These are phyloP conservation scores for Tuber borchii DNA, from an alignment of 495 filamentous ascomycete genomes.

Conservation along the genomic window DNA sequence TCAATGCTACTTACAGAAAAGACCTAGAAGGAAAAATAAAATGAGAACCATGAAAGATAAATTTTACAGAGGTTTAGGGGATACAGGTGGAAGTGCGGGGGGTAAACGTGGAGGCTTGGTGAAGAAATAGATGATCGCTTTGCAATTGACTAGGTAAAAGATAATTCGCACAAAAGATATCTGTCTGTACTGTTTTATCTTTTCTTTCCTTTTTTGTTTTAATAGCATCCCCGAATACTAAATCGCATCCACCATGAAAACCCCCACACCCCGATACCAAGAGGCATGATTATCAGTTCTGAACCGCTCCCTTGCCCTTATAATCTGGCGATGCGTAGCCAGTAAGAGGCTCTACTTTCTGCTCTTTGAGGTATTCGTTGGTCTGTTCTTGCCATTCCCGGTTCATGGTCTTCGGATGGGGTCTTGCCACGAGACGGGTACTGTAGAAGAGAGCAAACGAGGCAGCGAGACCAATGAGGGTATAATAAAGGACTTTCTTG, in stretches of 20 bases:
- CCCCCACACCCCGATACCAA: neutral
- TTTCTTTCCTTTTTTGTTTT: neutral
- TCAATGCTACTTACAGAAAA: neutral
- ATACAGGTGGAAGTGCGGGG: neutral
- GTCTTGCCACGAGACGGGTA: constrained; percentile 60
- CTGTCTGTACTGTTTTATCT: constrained; percentile 2
- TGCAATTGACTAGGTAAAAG: constrained; percentile 2
- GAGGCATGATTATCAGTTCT: constrained; percentile 44
- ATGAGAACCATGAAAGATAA: neutral
- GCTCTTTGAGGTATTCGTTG: constrained; percentile 88
- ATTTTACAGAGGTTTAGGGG: neutral
- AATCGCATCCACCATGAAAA: constrained; percentile 7
- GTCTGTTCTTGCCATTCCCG: constrained; percentile 89
- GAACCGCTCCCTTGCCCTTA: constrained; percentile 71
- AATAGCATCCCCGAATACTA: neutral
- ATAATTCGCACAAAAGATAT: constrained; percentile 3
- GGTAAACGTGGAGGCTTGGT: neutral
- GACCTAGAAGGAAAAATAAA: neutral
- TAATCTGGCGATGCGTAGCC: constrained; percentile 77
- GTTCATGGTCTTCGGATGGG: constrained; percentile 76
- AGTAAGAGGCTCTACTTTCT: constrained; percentile 85
- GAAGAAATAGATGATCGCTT: neutral
- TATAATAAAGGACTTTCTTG: constrained; percentile 66
- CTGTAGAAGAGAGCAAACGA: constrained; percentile 60
- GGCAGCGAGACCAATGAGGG: constrained; percentile 53